Base-by-base conservation (phyloP, 768 basidiomycete species). In the Fomitopsis pulvina region DNA sequence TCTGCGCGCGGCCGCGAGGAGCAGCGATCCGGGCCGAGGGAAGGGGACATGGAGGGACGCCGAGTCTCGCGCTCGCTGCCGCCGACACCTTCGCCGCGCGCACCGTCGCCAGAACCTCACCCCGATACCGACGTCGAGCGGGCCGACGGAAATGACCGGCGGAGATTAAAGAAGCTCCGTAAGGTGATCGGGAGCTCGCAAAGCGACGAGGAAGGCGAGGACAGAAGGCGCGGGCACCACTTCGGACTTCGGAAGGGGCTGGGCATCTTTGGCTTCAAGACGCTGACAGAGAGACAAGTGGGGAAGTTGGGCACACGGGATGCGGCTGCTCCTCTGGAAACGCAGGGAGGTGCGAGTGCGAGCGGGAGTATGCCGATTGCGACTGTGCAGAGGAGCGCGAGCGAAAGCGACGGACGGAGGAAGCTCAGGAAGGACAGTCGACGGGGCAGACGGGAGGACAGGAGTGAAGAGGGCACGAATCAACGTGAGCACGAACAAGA, bases 201-300 rank as follows among this genome's bases (percentile, higher is more conserved):
- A 32, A 37, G 45, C 29, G 18, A 42, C 41, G 10, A 29, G 45
- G n/a, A 20, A 32, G 16, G 27, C 30, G 20, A 18, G 45, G 30
- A 34, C 16, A 14, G 30, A 11, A 7, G 20, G 6, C 24, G 30
- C 10, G 30, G 44, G 30, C 32, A 26, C 8, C 3, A 4, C 43
- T 22, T 27, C 43, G 43, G 4, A 20, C 43, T 27, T 14, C 30
- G 45, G 7, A 27, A 12, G 8, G 41, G 41, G 6, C 9, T 45
- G 21, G 45, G 45, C 20, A 37, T 37, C 14, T 46, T 46, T 22
- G 45, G 45, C 30, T 20, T 46, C 30, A 62, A 61, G 52, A 21
- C 49, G 12, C 53, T 64, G 28, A 64, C 63, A 1, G 60, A 60
- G 38, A 56, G 55, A 18, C 63, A 64, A 54, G 53, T 59, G 48